Evolutionary conservation across 2,329 filamentous ascomycete species (phyloP).

Genomic region (Ascochyta koolunga): DNA sequence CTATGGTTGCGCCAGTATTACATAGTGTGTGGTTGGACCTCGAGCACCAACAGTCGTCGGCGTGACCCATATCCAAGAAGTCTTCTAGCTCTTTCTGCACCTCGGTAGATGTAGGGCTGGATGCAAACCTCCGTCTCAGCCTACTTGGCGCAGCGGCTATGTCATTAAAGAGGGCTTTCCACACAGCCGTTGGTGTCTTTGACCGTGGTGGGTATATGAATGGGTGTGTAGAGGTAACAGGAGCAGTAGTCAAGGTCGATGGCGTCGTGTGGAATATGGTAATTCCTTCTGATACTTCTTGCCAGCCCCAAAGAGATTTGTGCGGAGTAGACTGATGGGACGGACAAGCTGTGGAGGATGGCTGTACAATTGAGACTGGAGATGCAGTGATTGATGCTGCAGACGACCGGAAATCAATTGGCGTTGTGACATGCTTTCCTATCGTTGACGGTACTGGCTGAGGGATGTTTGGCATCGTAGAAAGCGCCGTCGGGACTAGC

Average conservation of each 20-base stretch:
- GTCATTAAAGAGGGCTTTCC: background rate
- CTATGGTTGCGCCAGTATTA: background rate
- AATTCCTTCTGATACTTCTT: background rate
- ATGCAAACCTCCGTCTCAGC: background rate
- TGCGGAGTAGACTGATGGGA: background rate
- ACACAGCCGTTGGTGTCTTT: background rate
- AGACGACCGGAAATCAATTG: background rate
- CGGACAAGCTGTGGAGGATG: background rate
- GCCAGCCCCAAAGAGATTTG: background rate
- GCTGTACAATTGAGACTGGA: background rate
- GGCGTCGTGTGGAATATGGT: slow-evolving; percentile 1
- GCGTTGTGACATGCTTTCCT: too few species aligned
- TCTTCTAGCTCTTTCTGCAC: slow-evolving; percentile 9
- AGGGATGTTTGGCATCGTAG: background rate
- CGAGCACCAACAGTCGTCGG: slow-evolving; percentile 32
- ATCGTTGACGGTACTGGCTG: background rate
- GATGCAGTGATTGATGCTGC: background rate
- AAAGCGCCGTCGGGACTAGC: background rate
- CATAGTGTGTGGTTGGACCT: background rate
- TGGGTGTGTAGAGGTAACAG: slow-evolving; percentile 8
- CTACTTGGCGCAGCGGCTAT: background rate
- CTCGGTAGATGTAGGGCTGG: background rate
- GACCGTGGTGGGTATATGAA: slow-evolving; percentile 4
- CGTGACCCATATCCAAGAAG: slow-evolving; percentile 32
- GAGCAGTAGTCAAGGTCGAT: slow-evolving; percentile 6